These are phyloP conservation scores for Agaricus sinodeliciosus DNA, from an alignment of 768 basidiomycete species.

Conservation along the genomic window DNA sequence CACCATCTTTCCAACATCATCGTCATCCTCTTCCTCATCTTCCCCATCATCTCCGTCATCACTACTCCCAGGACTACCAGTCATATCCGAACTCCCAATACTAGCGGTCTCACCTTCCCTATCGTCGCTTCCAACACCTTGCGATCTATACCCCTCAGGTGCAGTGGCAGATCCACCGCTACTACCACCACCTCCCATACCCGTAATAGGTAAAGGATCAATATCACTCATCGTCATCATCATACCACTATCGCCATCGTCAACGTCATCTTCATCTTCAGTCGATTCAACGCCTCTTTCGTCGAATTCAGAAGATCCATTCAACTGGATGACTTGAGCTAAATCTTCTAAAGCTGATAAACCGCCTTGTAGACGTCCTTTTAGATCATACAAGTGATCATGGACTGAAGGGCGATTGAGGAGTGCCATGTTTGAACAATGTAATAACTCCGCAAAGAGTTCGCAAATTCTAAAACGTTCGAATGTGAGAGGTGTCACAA, in stretches of 20 bases:
- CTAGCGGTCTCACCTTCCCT: constrained; percentile 76
- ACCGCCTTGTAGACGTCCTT: constrained; percentile 87
- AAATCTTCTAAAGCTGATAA: constrained; percentile 79
- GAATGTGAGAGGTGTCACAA: constrained; percentile 76
- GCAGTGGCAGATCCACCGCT: background rate
- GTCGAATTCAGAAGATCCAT: constrained; percentile 39
- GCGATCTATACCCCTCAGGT: background rate
- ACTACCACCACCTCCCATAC: constrained; percentile 17
- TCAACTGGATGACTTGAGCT: constrained; percentile 71
- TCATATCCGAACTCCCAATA: constrained; percentile 62
- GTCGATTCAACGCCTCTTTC: constrained; percentile 41
- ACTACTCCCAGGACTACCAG: constrained; percentile 68
- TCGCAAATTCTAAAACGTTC: constrained; percentile 97
- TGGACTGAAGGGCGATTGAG: constrained; percentile 75
- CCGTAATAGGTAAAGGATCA: constrained; percentile 61
- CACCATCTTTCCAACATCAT: constrained; percentile 51
- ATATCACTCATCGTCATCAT: constrained; percentile 18
- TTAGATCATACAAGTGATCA: constrained; percentile 66
- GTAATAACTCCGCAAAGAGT: constrained; percentile 91
- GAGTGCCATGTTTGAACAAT: constrained; percentile 97
- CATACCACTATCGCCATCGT: background rate
- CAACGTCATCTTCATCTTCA: constrained; percentile 44
- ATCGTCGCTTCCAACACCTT: constrained; percentile 9
- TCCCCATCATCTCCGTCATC: constrained; percentile 63
- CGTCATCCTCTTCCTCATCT: constrained; percentile 52